These are phyloP conservation scores for Capsella bursapastoris DNA, from an alignment of 345 rosid species.

Conservation along the genomic window DNA sequence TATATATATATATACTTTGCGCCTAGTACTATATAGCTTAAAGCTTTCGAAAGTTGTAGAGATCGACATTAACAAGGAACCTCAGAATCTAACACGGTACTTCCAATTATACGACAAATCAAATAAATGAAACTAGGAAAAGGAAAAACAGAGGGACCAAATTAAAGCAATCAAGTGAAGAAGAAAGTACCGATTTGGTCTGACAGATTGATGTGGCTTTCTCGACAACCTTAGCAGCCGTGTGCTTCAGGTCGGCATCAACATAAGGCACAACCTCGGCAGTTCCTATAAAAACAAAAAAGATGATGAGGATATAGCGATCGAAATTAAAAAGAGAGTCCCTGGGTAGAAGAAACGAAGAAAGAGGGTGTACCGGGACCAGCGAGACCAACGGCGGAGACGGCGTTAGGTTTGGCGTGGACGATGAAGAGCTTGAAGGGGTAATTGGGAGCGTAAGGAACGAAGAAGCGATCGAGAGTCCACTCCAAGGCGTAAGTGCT, in stretches of 20 bases:
- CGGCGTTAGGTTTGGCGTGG: slow-evolving; percentile 75
- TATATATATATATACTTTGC: not conserved
- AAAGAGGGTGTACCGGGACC: slow-evolving; percentile 62
- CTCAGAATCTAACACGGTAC: not conserved
- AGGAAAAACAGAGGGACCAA: not conserved
- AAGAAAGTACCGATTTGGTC: slow-evolving; percentile 58
- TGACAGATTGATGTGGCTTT: slow-evolving; percentile 66
- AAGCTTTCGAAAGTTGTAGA: not conserved
- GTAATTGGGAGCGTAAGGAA: slow-evolving; percentile 53
- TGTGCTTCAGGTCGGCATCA: slow-evolving; percentile 78
- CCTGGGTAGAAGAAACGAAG: not conserved
- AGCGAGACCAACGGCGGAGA: slow-evolving; percentile 63
- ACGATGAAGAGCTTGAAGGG: slow-evolving; percentile 83
- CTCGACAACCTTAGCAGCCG: slow-evolving; percentile 66
- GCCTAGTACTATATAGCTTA: not conserved
- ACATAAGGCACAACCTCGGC: slow-evolving; percentile 72
- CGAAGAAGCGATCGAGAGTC: slow-evolving; percentile 82
- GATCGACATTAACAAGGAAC: not conserved
- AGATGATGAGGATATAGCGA: not conserved
- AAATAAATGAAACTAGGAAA: not conserved
- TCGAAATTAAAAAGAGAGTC: not conserved
- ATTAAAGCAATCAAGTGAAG: not conserved
- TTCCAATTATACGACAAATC: too few species aligned
- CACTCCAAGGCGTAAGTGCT: slow-evolving; percentile 84
- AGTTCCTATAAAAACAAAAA: slow-evolving; percentile 51